Conservation (phyloP, 2,329 filamentous ascomycete species). For the Penicillium brasilianum region DNA sequence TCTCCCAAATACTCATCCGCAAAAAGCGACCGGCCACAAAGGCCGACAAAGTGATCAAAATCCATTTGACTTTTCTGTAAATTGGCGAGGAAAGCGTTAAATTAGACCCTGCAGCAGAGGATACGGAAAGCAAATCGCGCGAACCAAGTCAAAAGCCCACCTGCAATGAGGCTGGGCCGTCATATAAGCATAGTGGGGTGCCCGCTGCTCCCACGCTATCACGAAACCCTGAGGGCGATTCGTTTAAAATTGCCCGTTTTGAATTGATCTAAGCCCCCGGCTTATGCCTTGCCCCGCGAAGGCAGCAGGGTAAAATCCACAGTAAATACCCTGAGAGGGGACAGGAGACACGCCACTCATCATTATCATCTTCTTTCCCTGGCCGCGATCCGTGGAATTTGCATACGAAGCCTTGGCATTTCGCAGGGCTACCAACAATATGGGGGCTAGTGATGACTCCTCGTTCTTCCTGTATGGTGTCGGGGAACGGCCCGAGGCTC, state of each 20-base stretch:
- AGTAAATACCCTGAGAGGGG: neutral
- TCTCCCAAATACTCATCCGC: slow-evolving; percentile 31
- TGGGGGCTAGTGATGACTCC: slow-evolving; percentile 28
- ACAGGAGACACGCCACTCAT: slow-evolving; percentile 1
- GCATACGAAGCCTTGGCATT: slow-evolving; percentile 6
- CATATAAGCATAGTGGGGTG: slow-evolving; percentile 3
- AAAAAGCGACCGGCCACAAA: slow-evolving; percentile 28
- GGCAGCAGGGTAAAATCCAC: slow-evolving; percentile 7
- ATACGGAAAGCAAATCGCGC: neutral
- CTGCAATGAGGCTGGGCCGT: neutral
- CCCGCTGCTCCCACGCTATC: neutral
- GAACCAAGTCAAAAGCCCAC: neutral
- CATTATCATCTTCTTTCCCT: neutral
- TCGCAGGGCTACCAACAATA: neutral
- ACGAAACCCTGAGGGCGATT: slow-evolving; percentile 4
- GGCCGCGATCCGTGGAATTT: neutral
- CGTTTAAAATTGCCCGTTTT: slow-evolving; percentile 25
- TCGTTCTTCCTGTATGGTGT: slow-evolving; percentile 35
- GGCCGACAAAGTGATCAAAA: slow-evolving; percentile 21
- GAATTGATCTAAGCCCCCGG: neutral
- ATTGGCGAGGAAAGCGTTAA: neutral
- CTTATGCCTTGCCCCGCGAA: slow-evolving; percentile 8
- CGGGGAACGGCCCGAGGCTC: slow-evolving; percentile 33
- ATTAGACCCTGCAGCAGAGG: neutral
- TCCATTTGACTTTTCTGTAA: slow-evolving; percentile 12